Evolutionary conservation across 2,329 filamentous ascomycete species (phyloP), one percentile per base, ranked within the genome.

Genomic region (Leptographium radiaticola): DNA sequence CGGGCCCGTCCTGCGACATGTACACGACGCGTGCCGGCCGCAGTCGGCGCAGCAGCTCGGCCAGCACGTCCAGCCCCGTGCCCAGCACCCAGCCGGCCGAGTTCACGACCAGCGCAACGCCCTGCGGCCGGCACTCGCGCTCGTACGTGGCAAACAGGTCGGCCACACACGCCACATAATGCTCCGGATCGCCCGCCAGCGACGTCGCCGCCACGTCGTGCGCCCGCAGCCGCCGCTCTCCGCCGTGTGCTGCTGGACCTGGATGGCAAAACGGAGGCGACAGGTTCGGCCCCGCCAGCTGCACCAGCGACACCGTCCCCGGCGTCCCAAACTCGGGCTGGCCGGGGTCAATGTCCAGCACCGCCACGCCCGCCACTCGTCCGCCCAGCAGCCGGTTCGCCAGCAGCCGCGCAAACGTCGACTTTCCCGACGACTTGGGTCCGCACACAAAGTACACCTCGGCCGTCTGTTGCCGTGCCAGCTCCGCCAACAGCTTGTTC

Each of bases 291-390:
- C 73, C 67, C 1, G 70, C 71, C 12, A 89, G 67, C 33, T 78
- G 72, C 15, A 83, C 70, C 5, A 91, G 76, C 1, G 86, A 86
- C 20, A 91, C 63, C 15, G 84, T 81, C 0, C 87, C 86, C 0
- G 83, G 78, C 1, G 83, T 75, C 0, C 78, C 79, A 63, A 85
- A 89, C 62, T 90, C 87, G 3, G 87, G 85, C 61, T 89, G 86
- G 0, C 83, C 84, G 1, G 86, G 84, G 62, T 93, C 87, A 11
- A 91, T 72, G 60, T 93, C 87, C 8, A 93, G 73, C n/a, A 85
- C 70, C 53, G 73, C 75, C 31, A 84, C 70, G 50, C 67, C 57
- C 55, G 59, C 64, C 60, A n/a, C 59, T 53, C 20, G 62, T 40
- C 70, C 66, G 4, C 80, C 84, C n/a, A 87, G 66, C 10, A 87